These are phyloP conservation scores for Prunus mongolica DNA, from an alignment of 306 rosid genomes.

Conservation along the genomic window DNA sequence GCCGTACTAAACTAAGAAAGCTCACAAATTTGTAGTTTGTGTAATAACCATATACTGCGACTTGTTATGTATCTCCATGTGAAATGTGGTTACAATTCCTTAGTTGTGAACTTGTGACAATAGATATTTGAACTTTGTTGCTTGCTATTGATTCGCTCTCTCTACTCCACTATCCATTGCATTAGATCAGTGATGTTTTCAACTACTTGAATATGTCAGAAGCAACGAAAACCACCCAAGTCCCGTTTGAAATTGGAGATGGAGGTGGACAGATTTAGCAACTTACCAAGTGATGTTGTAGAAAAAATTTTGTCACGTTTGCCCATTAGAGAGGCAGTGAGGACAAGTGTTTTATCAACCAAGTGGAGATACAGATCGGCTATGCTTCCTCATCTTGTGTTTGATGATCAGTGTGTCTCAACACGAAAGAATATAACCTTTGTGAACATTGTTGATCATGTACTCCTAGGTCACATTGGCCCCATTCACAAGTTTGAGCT, in stretches of 20 bases:
- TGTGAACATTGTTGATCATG: conserved; percentile 38
- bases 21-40: too few species aligned
- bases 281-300: conserved; percentile 40
- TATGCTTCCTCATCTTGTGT: conserved; percentile 39
- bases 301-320: conserved; percentile 44
- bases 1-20: too few species aligned
- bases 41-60: too few species aligned
- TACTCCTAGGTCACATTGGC: conserved; percentile 54
- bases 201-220: not conserved
- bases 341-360: conserved; percentile 54
- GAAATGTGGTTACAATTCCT: too few species aligned
- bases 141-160: too few species aligned
- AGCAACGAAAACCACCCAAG: too few species aligned
- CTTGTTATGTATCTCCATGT: too few species aligned
- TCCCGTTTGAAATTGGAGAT: too few species aligned
- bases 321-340: conserved; percentile 50
- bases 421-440: conserved; percentile 25
- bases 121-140: too few species aligned
- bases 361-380: conserved; percentile 62
- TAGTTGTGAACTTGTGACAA: too few species aligned
- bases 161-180: too few species aligned
- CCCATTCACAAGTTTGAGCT: conserved; percentile 41
- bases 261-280: conserved; percentile 37
- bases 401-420: conserved; percentile 26
- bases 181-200: too few species aligned